Conservation (phyloP, 306 rosid genomes). For the Corylus heterophylla region DNA sequence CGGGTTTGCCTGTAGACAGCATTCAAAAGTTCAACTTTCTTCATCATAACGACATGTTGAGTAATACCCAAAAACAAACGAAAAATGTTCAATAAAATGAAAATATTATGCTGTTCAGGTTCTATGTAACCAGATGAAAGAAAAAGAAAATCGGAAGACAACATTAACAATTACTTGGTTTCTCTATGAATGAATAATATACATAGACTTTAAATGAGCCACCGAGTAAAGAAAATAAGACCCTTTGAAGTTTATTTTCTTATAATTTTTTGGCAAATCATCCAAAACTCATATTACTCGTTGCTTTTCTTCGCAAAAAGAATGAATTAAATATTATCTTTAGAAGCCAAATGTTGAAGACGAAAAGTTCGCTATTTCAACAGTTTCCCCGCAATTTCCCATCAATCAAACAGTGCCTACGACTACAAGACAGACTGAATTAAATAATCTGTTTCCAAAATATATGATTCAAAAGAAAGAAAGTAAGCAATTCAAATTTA, state of each 20-base stretch:
- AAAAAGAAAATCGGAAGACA: neutral
- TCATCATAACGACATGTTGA: neutral
- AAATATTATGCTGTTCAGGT: neutral
- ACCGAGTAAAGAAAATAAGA: neutral
- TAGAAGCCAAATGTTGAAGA: neutral
- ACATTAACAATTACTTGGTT: neutral
- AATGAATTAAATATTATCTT: neutral
- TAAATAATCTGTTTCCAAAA: neutral
- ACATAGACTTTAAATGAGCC: neutral
- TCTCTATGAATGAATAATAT: neutral
- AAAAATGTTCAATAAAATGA: neutral
- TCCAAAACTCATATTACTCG: neutral
- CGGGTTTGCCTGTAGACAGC: conserved; percentile 63
- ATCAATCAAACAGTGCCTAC: conserved; percentile 1
- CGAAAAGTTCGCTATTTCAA: neutral
- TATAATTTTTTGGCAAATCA: neutral
- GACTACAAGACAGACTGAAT: neutral
- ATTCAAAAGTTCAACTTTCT: neutral
- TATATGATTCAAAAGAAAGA: neutral
- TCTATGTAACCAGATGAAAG: neutral
- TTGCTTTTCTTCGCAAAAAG: neutral
- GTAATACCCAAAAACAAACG: conserved; percentile 1
- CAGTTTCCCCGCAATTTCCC: neutral
- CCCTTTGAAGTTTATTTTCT: neutral
- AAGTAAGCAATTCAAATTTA: neutral